Evolutionary conservation across 768 basidiomycete genomes (phyloP).

Genomic region (Mrakia frigida): DNA sequence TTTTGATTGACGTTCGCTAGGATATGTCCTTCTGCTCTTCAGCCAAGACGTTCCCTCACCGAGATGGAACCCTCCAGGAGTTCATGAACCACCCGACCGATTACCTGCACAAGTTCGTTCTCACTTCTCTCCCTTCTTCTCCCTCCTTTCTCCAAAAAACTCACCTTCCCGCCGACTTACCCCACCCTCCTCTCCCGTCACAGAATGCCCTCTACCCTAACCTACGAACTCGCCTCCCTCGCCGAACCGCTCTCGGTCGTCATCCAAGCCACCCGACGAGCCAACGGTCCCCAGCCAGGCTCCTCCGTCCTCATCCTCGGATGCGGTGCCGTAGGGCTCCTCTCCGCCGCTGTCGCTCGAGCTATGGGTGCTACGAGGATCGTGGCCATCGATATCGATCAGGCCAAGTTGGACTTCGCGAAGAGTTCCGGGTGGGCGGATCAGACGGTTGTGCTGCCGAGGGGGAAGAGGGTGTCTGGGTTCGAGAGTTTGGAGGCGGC

Average conservation of each 20-base stretch:
- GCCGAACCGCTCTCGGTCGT: conserved; percentile 93
- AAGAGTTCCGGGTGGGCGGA: conserved; percentile 68
- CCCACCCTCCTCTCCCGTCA: neutral
- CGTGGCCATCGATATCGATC: conserved; percentile 72
- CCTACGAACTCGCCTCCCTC: conserved; percentile 75
- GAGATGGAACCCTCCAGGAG: conserved; percentile 84
- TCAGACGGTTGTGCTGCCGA: conserved; percentile 62
- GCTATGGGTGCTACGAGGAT: conserved; percentile 50
- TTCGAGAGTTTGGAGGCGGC: conserved; percentile 49
- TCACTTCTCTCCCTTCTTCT: neutral
- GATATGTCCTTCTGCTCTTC: conserved; percentile 76
- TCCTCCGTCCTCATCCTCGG: conserved; percentile 83
- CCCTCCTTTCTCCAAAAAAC: conserved; percentile 14
- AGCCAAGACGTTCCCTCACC: conserved; percentile 86
- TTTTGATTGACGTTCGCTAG: neutral
- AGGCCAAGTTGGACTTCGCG: conserved; percentile 71
- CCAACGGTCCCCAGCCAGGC: conserved; percentile 50
- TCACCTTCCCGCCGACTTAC: conserved; percentile 21
- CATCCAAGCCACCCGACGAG: conserved; percentile 57
- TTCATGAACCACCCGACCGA: conserved; percentile 83
- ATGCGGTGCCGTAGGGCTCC: conserved; percentile 86
- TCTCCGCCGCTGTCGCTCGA: conserved; percentile 53
- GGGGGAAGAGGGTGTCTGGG: conserved; percentile 57
- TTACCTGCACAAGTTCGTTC: conserved; percentile 73
- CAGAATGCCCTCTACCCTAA: conserved; percentile 62